A percentile compares a stretch with the other conserved stretches of the same genome.
Conservation (phyloP, 2,329 filamentous ascomycete species). For the Huntiella decipiens region DNA sequence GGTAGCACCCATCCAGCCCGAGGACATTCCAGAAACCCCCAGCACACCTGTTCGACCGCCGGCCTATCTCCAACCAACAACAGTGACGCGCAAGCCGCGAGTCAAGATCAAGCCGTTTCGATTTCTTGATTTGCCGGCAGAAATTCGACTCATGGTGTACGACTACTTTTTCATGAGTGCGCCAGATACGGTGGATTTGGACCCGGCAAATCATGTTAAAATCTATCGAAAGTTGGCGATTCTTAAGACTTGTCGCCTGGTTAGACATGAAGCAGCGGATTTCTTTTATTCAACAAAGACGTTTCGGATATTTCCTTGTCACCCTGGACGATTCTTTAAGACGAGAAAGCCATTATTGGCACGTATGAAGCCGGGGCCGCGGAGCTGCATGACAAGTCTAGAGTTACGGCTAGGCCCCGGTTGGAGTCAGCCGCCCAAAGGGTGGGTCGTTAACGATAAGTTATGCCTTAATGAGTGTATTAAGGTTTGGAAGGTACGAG, state of each 20-base stretch:
- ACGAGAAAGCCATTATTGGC: conserved; percentile 53
- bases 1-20: background rate
- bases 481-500: conserved; percentile 37
- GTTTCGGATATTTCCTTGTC: conserved; percentile 48
- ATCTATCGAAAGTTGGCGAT: conserved; percentile 40
- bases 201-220: conserved; percentile 43
- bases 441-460: conserved; percentile 48
- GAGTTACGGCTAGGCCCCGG: conserved; percentile 56
- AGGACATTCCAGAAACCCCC: background rate
- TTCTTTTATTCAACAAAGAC: conserved; percentile 45
- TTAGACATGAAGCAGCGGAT: conserved; percentile 45
- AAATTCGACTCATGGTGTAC: conserved; percentile 53
- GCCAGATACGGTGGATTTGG: conserved; percentile 43
- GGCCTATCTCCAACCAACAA: background rate
- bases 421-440: conserved; percentile 49
- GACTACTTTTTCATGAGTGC: conserved; percentile 37
- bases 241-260: conserved; percentile 38
- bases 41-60: background rate
- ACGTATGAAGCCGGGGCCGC: conserved; percentile 41
- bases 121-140: conserved; percentile 49
- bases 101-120: conserved; percentile 31
- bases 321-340: conserved; percentile 48
- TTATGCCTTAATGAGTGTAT: conserved; percentile 45
- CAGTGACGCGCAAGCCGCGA: conserved; percentile 14
- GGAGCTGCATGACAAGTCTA: conserved; percentile 39